Percentiles rank a stretch among this genome's conserved stretches.
Evolutionary conservation across 768 basidiomycete species (phyloP).

Genomic region (Exidia glandulosa): DNA sequence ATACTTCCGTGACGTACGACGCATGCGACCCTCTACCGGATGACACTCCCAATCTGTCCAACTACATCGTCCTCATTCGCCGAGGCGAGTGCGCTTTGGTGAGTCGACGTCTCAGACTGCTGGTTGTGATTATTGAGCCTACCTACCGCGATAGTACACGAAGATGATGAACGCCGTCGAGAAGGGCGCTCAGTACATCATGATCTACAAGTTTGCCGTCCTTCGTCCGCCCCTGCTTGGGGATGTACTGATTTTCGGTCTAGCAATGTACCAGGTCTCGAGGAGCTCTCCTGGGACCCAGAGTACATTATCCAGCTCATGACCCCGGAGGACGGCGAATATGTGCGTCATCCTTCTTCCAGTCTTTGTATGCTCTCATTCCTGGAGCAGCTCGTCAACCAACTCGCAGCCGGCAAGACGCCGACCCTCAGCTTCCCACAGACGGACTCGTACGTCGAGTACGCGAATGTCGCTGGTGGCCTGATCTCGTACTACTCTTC

Average conservation of each 20-base stretch:
- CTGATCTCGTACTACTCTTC: constrained; percentile 46
- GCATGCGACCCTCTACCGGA: constrained; percentile 49
- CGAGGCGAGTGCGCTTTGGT: constrained; percentile 50
- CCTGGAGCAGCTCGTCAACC: constrained; percentile 32
- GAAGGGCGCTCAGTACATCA: not conserved
- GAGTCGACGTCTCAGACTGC: no score
- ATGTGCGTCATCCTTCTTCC: constrained; percentile 25
- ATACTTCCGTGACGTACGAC: constrained; percentile 41
- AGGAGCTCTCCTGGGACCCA: constrained; percentile 18
- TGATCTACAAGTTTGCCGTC: not conserved
- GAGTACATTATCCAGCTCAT: constrained; percentile 40
- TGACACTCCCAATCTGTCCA: constrained; percentile 40
- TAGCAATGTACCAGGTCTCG: not conserved
- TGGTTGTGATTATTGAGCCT: no score
- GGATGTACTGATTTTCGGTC: no score
- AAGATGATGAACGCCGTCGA: not conserved
- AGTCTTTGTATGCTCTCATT: not conserved
- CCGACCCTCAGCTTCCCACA: constrained; percentile 40
- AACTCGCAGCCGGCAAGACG: constrained; percentile 33
- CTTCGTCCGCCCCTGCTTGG: no score
- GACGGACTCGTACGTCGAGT: constrained; percentile 27
- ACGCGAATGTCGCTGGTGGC: constrained; percentile 43
- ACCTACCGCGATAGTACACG: no score
- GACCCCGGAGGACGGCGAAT: constrained; percentile 42
- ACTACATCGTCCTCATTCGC: constrained; percentile 43